Base-by-base conservation (phyloP, 1,139 yeast genomes). In the Yamadazyma dushanensis region DNA sequence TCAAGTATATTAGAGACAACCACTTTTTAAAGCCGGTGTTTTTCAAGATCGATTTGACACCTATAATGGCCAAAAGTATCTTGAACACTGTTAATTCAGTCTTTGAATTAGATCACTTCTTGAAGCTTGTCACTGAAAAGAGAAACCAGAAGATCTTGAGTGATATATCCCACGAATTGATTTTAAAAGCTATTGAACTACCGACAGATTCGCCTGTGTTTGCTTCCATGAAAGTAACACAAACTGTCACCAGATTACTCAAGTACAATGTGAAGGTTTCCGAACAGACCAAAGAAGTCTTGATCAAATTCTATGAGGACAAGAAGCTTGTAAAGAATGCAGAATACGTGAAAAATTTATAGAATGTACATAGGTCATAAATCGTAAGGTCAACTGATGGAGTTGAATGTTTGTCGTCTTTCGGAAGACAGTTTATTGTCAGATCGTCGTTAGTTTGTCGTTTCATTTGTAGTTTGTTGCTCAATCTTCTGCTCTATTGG, bases 51-150 rank as follows among this genome's bases (percentile, higher is more conserved):
- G 46, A 47, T 2, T 34, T 66, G 16, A 48, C 51, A 16, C 37
- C 46, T 0, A 32, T 43, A 2, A 36, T 54, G 3, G 54, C 62
- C 27, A 41, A 45, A 15, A 43, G 62, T 5, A 38, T 69, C 5
- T 43, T 67, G 28, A n/a, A 8, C n/a, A 32, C 18, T 9, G 11
- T 32, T n/a, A 27, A 31, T 23, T 29, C 26, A 29, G 37, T 45
- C 1, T 47, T 46, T 27, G 75, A 69, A 26, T 50, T 70, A 32
- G 58, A 60, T 11, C 62, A 64, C 31, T 56, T 69, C 26, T 24
- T 66, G 3, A 49, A 46, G 18, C 49, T 43, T 5, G 25, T 44
- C 8, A 19, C 61, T 25, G 46, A 50, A 1, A 51, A 40, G n/a
- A 30, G 28, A 15, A 38, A 36, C 24, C 35, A 31, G 6, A 36